Base-by-base conservation (phyloP, 2,329 filamentous ascomycete species). In the Penicillium glabrum region DNA sequence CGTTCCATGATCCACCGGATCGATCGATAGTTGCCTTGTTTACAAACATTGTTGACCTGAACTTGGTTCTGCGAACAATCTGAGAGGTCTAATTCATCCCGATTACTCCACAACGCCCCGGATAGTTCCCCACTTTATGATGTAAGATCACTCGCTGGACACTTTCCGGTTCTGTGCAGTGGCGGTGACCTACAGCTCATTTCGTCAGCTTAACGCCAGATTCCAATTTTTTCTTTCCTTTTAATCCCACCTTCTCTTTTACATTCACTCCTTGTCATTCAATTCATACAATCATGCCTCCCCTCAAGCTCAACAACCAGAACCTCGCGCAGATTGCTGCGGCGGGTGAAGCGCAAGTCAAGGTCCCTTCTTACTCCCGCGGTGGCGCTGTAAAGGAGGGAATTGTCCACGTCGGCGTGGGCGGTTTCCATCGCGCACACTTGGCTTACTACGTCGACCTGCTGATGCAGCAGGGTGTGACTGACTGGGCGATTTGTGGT, bases 391-490 rank as follows among this genome's bases (percentile, higher is more conserved):
- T 82, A 60, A 82, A 81, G 73, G 79, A 83, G 67, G 81, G 81
- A 37, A 82, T 83, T 51, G 81, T 83, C 46, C 81, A 83, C 69
- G 71, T 83, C 54, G 81, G 81, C 50, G 80, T 83, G 13, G 81
- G 81, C 59, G 81, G 81, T 66, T 83, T 83, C 73, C 81, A 83
- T 75, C 72, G 81, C 61, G 80, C 81, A 23, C 81, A 83, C 56
- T 65, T 83, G 68, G 81, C 81, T 21, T 79, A 82, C 61, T 83
- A 83, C 64, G 65, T 83, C 54, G 73, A 83, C 70, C 67, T 75
- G 46, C 67, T 83, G 69, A 77, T 83, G 65, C 70, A 78, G 56
- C 76, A 80, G 55, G 73, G 70, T 13, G 64, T 77, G 24, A 73
- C 62, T 46, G 73, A 82, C 61, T 83, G 76, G 66, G 79, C 79